Percentiles rank a stretch among this genome's conserved stretches.
phyloP scores from a whole-genome alignment of 2,329 filamentous ascomycete genomes.

The Alternaria sp. region DNA sequence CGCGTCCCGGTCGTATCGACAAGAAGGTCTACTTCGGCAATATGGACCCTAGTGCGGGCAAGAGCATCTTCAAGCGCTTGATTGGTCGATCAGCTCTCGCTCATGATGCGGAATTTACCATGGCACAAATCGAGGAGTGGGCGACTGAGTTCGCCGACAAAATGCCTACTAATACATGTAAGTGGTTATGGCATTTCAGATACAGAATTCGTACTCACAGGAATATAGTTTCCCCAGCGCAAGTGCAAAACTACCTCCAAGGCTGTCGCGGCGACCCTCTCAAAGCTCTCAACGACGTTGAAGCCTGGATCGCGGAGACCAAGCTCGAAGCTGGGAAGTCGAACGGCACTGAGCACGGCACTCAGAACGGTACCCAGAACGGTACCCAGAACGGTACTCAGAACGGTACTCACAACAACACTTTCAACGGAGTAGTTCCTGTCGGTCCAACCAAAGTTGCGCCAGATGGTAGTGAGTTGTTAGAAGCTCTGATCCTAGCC shows the following conservation, averaged over 20 bases:
- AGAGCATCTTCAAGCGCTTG: slow-evolving; percentile 39
- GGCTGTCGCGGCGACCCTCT: slow-evolving; percentile 33
- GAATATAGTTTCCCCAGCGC: slow-evolving; percentile 32
- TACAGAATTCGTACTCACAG: not conserved
- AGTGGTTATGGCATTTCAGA: not conserved
- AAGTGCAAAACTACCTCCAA: slow-evolving; percentile 42
- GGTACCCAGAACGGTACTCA: not conserved
- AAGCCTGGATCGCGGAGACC: slow-evolving; percentile 29
- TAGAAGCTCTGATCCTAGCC: not conserved
- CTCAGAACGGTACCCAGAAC: too few relatives aligned
- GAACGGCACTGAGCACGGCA: too few relatives aligned
- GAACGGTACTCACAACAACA: not conserved
- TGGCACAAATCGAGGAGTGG: slow-evolving; percentile 27
- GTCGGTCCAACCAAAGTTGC: too few relatives aligned
- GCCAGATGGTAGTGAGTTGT: not conserved
- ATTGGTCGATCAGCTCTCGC: slow-evolving; percentile 34
- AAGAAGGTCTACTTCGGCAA: slow-evolving; percentile 75
- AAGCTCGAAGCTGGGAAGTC: not conserved
- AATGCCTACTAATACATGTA: slow-evolving; percentile 30
- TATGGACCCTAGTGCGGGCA: slow-evolving; percentile 25
- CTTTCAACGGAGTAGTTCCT: too few relatives aligned
- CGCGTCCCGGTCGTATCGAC: slow-evolving; percentile 75
- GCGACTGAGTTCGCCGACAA: slow-evolving; percentile 33
- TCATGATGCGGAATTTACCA: slow-evolving; percentile 21
- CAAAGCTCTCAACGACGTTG: slow-evolving; percentile 25